Conservation (phyloP, 2,329 filamentous ascomycete genomes). For the Fusarium sp. region DNA sequence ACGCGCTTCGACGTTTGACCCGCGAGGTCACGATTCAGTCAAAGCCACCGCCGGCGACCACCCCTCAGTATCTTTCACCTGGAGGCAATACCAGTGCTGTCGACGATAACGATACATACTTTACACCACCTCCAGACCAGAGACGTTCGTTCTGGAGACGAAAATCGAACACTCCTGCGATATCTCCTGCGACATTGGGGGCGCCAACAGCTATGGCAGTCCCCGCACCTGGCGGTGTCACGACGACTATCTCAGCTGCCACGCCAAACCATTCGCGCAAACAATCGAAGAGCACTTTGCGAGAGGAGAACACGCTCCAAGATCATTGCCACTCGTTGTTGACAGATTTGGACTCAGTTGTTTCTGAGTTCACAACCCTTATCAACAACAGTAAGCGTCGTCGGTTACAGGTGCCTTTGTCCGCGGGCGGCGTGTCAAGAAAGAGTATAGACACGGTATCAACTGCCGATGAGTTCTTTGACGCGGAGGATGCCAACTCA, state of each 20-base stretch:
- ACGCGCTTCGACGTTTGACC: constrained; percentile 86
- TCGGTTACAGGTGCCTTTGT: constrained; percentile 66
- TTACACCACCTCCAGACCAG: constrained; percentile 50
- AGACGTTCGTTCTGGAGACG: constrained; percentile 91
- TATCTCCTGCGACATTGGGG: constrained; percentile 56
- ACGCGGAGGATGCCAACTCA: constrained; percentile 76
- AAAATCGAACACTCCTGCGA: constrained; percentile 72
- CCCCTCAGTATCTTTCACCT: constrained; percentile 55
- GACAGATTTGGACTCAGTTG: constrained; percentile 83
- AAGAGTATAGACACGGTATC: constrained; percentile 83
- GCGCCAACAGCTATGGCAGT: constrained; percentile 55
- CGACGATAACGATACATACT: constrained; percentile 70
- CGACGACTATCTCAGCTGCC: constrained; percentile 48
- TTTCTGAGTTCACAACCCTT: constrained; percentile 82
- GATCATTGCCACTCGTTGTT: constrained; percentile 88
- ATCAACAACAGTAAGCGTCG: constrained; percentile 83
- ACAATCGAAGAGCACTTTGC: constrained; percentile 53
- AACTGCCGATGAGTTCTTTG: constrained; percentile 91
- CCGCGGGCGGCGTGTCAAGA: constrained; percentile 58
- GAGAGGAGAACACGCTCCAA: constrained; percentile 75
- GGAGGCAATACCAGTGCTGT: constrained; percentile 54
- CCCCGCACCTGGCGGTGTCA: constrained; percentile 54
- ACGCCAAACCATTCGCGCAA: constrained; percentile 49
- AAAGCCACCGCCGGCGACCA: constrained; percentile 41
- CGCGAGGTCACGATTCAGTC: constrained; percentile 77